Conservation (phyloP, 1,284 basidiomycete genomes). For the Phenoliferia sp. region DNA sequence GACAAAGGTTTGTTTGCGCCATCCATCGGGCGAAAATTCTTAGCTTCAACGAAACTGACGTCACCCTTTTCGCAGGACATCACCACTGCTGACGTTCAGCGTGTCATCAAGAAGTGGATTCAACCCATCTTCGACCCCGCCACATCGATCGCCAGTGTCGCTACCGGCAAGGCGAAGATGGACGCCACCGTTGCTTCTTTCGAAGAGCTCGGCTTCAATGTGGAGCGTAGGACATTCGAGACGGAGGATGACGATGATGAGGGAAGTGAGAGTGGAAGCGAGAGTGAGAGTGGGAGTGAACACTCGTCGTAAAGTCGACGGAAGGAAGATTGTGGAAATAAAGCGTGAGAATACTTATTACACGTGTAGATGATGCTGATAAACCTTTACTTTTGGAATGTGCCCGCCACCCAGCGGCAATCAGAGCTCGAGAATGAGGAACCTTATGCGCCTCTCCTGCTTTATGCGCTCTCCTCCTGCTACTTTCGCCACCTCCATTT, state of each 20-base stretch:
- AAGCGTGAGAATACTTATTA: too few relatives aligned
- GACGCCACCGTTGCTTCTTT: slow-evolving; percentile 67
- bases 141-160: slow-evolving; percentile 73
- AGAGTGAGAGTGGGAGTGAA: slow-evolving; percentile 35
- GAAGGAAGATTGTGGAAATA: too few relatives aligned
- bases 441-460: too few relatives aligned
- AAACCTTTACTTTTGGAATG: too few relatives aligned
- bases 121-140: slow-evolving; percentile 77
- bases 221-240: slow-evolving; percentile 66
- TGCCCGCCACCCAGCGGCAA: too few relatives aligned
- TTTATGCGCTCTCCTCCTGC: too few relatives aligned
- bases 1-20: slow-evolving; percentile 48
- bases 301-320: too few relatives aligned
- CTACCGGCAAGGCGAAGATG: slow-evolving; percentile 74
- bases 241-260: slow-evolving; percentile 54
- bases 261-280: slow-evolving; percentile 7
- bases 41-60: background rate
- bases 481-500: too few relatives aligned
- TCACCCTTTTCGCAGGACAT: slow-evolving; percentile 51
- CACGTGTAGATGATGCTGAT: too few relatives aligned
- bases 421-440: too few relatives aligned
- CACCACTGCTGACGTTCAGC: slow-evolving; percentile 69
- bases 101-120: slow-evolving; percentile 67
- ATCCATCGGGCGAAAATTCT: background rate
- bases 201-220: slow-evolving; percentile 64